phyloP scores from a whole-genome alignment of 2,329 filamentous ascomycete genomes.

The Gnomoniopsis smithogilvyi region DNA sequence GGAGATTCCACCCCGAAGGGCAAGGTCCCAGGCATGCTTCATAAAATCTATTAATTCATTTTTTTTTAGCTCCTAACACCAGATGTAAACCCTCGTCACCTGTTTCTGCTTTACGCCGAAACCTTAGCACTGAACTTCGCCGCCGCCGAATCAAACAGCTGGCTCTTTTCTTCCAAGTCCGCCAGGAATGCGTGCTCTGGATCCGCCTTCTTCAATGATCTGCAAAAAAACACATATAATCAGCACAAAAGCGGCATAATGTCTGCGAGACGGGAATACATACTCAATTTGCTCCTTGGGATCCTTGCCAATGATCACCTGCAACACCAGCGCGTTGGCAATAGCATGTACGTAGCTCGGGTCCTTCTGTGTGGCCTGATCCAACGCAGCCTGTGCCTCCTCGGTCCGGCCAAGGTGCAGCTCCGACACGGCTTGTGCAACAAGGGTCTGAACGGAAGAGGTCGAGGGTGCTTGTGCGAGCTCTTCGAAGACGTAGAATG shows the following conservation, averaged over 20 bases:
- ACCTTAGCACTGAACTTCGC: conserved; percentile 86
- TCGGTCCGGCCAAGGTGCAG: conserved; percentile 84
- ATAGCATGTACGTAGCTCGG: conserved; percentile 70
- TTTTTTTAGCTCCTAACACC: conserved; percentile 2
- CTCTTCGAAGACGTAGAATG: conserved; percentile 97
- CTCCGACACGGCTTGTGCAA: conserved; percentile 88
- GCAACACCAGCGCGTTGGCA: conserved; percentile 79
- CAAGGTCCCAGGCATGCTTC: not conserved
- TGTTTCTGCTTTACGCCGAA: conserved; percentile 42
- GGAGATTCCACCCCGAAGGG: no score
- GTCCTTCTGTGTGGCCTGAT: conserved; percentile 75
- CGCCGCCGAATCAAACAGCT: conserved; percentile 81
- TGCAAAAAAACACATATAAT: conserved; percentile 24
- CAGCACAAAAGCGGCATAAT: not conserved
- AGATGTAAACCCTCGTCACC: not conserved
- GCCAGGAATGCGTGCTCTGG: conserved; percentile 67
- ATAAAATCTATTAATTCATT: conserved; percentile 8
- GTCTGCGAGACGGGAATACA: conserved; percentile 26
- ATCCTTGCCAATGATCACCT: conserved; percentile 73
- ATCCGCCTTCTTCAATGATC: conserved; percentile 54
- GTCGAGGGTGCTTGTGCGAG: conserved; percentile 83
- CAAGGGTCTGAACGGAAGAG: conserved; percentile 70
- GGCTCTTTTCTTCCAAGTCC: conserved; percentile 81
- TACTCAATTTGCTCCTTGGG: conserved; percentile 60
- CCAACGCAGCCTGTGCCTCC: conserved; percentile 82